Base-by-base conservation (phyloP, 306 rosid species). In the Ormosia emarginata region DNA sequence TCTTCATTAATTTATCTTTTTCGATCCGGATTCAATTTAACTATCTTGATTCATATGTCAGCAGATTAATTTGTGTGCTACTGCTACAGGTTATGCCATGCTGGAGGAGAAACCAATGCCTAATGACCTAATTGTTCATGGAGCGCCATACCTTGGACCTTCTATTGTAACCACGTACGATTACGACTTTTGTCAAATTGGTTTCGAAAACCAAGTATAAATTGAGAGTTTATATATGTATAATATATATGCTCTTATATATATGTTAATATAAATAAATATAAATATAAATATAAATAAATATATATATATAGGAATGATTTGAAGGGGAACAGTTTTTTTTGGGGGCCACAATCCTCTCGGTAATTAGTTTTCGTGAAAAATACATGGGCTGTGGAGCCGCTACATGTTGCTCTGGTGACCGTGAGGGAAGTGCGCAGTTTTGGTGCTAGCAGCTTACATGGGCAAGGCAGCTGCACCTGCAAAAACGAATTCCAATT, bases 91-190 rank as follows among this genome's bases (percentile, higher is more conserved):
- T 18, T 92, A 92, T 76, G 79, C 83, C 0, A 70, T 86, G 81
- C 97, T 90, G 32, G 88, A 90, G 86, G 94, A 86, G 87, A 86
- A 5, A 70, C 79, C 85, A 4, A 43, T 85, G 37, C 97, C 94
- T 1, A 74, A 81, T 30, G 91, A 88, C 46, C 83, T 92, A 1
- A 70, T 63, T 34, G 92, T 92, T 67, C 41, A 61, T 7, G 94
- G 94, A 71, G 92, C 94, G 7, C 90, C 89, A 7, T 88, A 92
- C 58, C 68, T 85, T 52, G 97, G 97, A 9, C 90, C 88, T 55
- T 79, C 74, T 52, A 62, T 86, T 55, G 82, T 74, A 12, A 70
- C 76, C 4, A 14, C 43, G 10, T 33, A 56, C 1, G 58, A 81
- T 55, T 74, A 33, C 40, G 9, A 50, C 43, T 33, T 14, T 10